These are phyloP conservation scores for Kazachstania martiniae DNA, from an alignment of 805 yeast genomes.

Conservation along the genomic window DNA sequence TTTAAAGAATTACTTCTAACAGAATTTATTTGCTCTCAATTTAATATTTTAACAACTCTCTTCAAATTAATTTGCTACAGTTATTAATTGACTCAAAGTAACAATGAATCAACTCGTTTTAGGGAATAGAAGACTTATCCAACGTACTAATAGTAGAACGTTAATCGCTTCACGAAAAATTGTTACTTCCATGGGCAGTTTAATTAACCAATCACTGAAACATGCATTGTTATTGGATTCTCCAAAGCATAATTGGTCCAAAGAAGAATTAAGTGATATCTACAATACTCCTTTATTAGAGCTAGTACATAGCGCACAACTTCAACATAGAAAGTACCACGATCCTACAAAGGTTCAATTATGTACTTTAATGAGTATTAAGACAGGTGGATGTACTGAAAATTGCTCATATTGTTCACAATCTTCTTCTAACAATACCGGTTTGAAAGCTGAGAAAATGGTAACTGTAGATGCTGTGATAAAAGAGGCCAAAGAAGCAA, in stretches of 20 bases:
- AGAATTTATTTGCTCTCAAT: too few relatives aligned
- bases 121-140: too few relatives aligned
- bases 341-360: conserved; percentile 62
- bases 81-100: too few relatives aligned
- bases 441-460: conserved; percentile 58
- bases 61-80: too few relatives aligned
- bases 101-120: too few relatives aligned
- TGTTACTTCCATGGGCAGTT: too few relatives aligned
- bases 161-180: too few relatives aligned
- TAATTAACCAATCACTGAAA: too few relatives aligned
- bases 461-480: conserved; percentile 52
- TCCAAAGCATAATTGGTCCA: conserved; percentile 43
- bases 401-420: conserved; percentile 79
- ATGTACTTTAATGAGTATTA: conserved; percentile 65
- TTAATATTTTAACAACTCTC: too few relatives aligned
- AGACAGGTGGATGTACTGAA: conserved; percentile 74
- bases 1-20: too few relatives aligned
- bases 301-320: conserved; percentile 46
- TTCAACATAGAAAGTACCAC: conserved; percentile 56
- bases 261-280: conserved; percentile 45
- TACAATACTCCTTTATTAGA: conserved; percentile 59
- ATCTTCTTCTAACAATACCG: conserved; percentile 57
- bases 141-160: too few relatives aligned
- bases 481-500: conserved; percentile 53
- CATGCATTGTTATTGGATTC: conserved; percentile 23